These are phyloP conservation scores for Clarireedia hainanense DNA, from an alignment of 2,329 filamentous ascomycete genomes.

Conservation along the genomic window DNA sequence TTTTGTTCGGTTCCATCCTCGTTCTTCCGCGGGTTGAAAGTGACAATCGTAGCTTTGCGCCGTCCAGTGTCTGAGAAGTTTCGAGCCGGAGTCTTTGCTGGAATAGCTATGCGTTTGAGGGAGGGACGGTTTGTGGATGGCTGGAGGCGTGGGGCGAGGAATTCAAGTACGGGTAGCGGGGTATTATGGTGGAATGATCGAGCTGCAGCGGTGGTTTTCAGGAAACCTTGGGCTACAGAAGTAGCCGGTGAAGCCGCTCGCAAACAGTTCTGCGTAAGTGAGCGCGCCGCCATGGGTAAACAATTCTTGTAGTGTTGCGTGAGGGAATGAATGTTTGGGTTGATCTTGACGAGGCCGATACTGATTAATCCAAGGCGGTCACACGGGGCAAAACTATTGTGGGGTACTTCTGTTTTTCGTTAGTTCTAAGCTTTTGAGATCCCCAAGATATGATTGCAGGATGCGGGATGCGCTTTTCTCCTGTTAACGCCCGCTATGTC, in stretches of 20 bases:
- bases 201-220: slow-evolving; percentile 18
- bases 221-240: slow-evolving; percentile 23
- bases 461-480: no score
- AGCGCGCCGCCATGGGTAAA: slow-evolving; percentile 22
- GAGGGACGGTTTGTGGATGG: background rate
- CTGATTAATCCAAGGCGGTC: no score
- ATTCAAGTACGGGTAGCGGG: slow-evolving; percentile 23
- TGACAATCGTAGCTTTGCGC: slow-evolving; percentile 20
- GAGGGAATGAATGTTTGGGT: background rate
- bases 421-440: no score
- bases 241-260: slow-evolving; percentile 13
- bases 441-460: no score
- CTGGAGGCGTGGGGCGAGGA: slow-evolving; percentile 20
- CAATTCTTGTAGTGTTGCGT: background rate
- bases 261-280: slow-evolving; percentile 19
- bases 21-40: slow-evolving; percentile 67
- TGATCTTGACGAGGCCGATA: background rate
- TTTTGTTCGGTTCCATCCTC: slow-evolving; percentile 79
- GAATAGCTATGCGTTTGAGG: background rate
- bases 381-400: no score
- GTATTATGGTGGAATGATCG: slow-evolving; percentile 22
- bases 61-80: slow-evolving; percentile 16
- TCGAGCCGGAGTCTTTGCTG: background rate
- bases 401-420: no score
- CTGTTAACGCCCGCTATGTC: no score